These are phyloP conservation scores for Coleophoma crateriformis DNA, from an alignment of 2,329 filamentous ascomycete species.

Conservation along the genomic window DNA sequence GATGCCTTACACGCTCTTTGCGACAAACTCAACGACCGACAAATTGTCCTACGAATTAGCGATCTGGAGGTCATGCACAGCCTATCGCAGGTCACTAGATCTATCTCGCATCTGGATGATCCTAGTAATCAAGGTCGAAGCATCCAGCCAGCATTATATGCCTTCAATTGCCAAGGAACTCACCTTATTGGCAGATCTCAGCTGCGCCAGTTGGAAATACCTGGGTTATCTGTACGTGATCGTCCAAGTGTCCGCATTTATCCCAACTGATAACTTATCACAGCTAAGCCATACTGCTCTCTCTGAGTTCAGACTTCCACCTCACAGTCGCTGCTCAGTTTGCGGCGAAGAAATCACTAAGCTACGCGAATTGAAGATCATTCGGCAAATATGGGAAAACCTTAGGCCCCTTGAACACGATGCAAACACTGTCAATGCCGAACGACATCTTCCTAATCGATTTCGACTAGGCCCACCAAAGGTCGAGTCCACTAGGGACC, in stretches of 20 bases:
- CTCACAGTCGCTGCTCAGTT: constrained; percentile 26
- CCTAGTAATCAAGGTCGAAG: constrained; percentile 24
- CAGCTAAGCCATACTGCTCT: constrained; percentile 14
- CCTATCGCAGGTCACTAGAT: constrained; percentile 29
- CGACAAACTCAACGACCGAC: constrained; percentile 27
- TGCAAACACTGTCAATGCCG: constrained; percentile 31
- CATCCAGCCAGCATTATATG: constrained; percentile 27
- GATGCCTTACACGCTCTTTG: constrained; percentile 32
- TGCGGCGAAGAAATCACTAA: constrained; percentile 29
- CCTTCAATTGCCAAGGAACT: constrained; percentile 29
- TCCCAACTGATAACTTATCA: neutral
- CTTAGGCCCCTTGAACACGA: constrained; percentile 30
- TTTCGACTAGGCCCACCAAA: constrained; percentile 29
- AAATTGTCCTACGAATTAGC: constrained; percentile 32
- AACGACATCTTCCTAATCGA: constrained; percentile 29
- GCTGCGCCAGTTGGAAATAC: constrained; percentile 20
- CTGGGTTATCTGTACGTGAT: constrained; percentile 24
- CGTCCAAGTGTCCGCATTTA: neutral
- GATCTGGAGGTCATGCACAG: constrained; percentile 31
- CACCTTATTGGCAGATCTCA: constrained; percentile 32
- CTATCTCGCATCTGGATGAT: constrained; percentile 30
- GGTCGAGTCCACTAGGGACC: constrained; percentile 11
- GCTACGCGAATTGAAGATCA: constrained; percentile 30
- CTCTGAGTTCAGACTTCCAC: constrained; percentile 16
- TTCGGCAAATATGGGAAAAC: constrained; percentile 30